Evolutionary conservation across 352 stramenopile genomes (phyloP), one percentile per base, ranked within the genome.

Genomic region (Aphanomyces cochlioides): DNA sequence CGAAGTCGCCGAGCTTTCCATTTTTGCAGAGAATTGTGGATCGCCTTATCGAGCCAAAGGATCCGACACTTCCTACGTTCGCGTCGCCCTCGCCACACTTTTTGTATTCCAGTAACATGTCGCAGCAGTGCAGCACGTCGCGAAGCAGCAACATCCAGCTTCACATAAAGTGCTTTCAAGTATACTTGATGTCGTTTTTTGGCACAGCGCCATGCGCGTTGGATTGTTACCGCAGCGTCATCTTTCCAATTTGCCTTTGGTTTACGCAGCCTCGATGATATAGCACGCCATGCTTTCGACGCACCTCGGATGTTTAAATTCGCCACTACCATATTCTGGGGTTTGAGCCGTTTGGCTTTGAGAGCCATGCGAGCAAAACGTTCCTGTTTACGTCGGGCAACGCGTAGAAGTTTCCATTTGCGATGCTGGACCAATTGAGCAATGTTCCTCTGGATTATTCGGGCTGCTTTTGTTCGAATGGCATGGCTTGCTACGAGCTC

Each of bases 21-120:
- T 47, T 70, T 70, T 15, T 43, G 40, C 36, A 70, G n/a, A 15
- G 64, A 47, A 40, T 70, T 7, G 21, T 45, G 64, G 8, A 50
- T 70, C 8, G 61, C 64, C 54, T 70, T 70, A 40, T 70, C 64
- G 19, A 70, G 64, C 64, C 64, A 70, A 13, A 70, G 40, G 21
- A 48, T 63, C 5, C 34, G 28, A 15, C 53, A 45, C 40, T 61
- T 21, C 40, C 48, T 60, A 8, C 64, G 64, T 10, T 21, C 64
- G 5, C 64, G 64, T n/a, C 64, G 64, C 4, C 64, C 64, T 15
- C 64, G 48, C 64, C 64, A 70, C 3, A 70, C 13, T 40, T 54
- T 48, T 47, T 70, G 64, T n/a, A 70, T 70, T 5, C 38, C 7
- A 10, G 48, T 60, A 7, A 56, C 64, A n/a, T 70, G 40, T n/a